Conservation (phyloP, 768 basidiomycete species). For the Amanita muscaria region DNA sequence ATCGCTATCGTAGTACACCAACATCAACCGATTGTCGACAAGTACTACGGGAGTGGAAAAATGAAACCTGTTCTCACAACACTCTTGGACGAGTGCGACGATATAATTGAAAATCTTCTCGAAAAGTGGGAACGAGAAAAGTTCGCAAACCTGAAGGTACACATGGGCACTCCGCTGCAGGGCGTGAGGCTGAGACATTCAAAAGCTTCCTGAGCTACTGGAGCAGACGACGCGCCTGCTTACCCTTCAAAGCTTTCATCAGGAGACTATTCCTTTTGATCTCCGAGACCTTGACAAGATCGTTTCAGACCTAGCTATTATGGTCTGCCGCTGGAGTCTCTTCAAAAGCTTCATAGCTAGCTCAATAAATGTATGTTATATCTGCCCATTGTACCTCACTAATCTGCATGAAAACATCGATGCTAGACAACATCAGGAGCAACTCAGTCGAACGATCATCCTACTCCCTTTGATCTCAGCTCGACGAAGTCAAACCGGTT, state of each 20-base stretch:
- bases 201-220: conserved; percentile 36
- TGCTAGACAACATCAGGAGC: conserved; percentile 4
- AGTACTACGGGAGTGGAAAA: conserved; percentile 88
- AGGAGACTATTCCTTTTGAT: conserved; percentile 58
- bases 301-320: conserved; percentile 79
- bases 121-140: conserved; percentile 92
- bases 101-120: conserved; percentile 65
- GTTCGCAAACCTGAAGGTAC: conserved; percentile 68
- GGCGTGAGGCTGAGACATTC: not conserved
- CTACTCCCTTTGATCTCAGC: not conserved
- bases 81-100: conserved; percentile 80
- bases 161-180: not conserved
- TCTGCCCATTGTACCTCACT: too few relatives aligned
- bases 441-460: not conserved
- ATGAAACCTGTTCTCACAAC: conserved; percentile 74
- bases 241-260: conserved; percentile 25
- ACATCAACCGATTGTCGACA: conserved; percentile 95
- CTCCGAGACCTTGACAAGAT: conserved; percentile 88
- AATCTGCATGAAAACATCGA: too few relatives aligned
- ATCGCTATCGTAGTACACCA: conserved; percentile 96
- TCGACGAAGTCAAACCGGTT: conserved; percentile 42
- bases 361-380: not conserved
- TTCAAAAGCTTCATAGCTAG: conserved; percentile 37
- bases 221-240: conserved; percentile 34
- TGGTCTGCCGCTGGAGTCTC: conserved; percentile 87